These are phyloP conservation scores for Diaporthe sp. DNA, from an alignment of 2,329 filamentous ascomycete species.

Conservation along the genomic window DNA sequence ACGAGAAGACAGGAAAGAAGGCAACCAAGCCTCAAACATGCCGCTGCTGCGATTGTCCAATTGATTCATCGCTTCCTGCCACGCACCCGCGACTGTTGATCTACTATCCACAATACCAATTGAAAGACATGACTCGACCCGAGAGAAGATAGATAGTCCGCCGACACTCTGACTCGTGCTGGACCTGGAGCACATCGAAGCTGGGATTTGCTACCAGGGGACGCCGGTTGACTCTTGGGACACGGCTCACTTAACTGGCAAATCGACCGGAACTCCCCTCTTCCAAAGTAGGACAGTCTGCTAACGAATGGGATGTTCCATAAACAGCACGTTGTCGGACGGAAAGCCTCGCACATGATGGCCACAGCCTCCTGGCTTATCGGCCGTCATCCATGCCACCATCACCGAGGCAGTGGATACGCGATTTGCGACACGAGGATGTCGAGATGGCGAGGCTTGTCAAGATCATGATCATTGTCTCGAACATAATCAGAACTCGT, in stretches of 20 bases:
- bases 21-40: not conserved
- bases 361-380: not conserved
- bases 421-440: not conserved
- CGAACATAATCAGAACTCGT: not conserved
- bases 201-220: slow-evolving; percentile 1
- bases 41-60: not conserved
- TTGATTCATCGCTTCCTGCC: slow-evolving; percentile 1
- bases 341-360: not conserved
- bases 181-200: not conserved
- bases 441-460: not conserved
- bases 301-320: not conserved
- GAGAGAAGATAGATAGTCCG: slow-evolving; percentile 7
- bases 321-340: not conserved
- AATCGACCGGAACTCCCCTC: too few species aligned
- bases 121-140: slow-evolving; percentile 10
- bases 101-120: slow-evolving; percentile 12
- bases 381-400: not conserved
- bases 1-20: not conserved
- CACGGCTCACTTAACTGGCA: not conserved
- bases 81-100: not conserved
- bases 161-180: slow-evolving; percentile 25
- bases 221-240: not conserved
- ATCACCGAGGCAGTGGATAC: not conserved
- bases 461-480: not conserved
- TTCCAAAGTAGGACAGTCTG: not conserved